Evolutionary conservation across 352 stramenopile genomes (phyloP), one percentile per base, ranked within the genome.

Genomic region (Globisporangium nagaii): DNA sequence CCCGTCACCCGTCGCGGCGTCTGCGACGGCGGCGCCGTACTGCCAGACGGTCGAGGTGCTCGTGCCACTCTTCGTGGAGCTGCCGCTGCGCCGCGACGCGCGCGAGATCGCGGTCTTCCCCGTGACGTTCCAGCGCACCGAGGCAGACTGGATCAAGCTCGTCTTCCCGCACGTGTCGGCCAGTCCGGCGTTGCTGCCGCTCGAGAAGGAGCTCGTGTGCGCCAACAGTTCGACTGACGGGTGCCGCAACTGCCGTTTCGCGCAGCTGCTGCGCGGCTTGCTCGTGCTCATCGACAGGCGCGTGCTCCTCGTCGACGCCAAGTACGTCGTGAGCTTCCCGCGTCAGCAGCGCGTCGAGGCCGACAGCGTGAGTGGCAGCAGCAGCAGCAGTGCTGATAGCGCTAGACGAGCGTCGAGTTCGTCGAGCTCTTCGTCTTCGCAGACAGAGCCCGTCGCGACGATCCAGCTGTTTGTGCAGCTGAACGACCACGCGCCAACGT

Each of bases 391-490:
- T 10, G 5, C 17, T 39, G 25, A 11, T 41, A 19, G 22, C 36
- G 34, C 8, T 34, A 35, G 27, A n/a, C n/a, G n/a, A n/a, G n/a
- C n/a, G n/a, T n/a, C n/a, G n/a, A n/a, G n/a, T n/a, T n/a, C n/a
- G n/a, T n/a, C n/a, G n/a, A n/a, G n/a, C n/a, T n/a, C n/a, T n/a
- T n/a, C n/a, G n/a, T n/a, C n/a, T n/a, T 22, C 41, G 22, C 25
- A 30, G 7, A 7, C 41, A 47, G 41, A 62, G 27, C 32, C 11
- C 3, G 39, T 73, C 22, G 79, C 79, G 52, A 90, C 73, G 44
- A 68, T 90, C 46, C 71, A 74, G 42, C 22, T 90, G 32, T 61
- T 57, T 12, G 58, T 88, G 27, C 45, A 60, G 30, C 60, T 90
- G 22, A 66, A 83, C 50, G 59, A 75, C 4, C 46, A 58, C 32